Conservation (phyloP, 257 asterid species). For the Primulina tabacum region DNA sequence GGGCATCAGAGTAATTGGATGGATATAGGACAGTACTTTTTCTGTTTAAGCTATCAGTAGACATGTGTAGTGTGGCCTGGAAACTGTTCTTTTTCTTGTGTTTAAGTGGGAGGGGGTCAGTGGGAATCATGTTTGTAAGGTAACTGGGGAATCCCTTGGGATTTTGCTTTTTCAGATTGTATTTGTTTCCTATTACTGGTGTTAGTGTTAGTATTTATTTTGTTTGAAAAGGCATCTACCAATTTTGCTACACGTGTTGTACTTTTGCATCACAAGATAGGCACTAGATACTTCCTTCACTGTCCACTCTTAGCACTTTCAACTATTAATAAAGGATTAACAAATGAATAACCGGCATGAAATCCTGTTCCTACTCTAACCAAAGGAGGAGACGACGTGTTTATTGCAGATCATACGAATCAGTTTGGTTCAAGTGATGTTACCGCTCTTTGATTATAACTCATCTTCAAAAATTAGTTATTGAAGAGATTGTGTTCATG, state of each 20-base stretch:
- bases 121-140: too few species aligned
- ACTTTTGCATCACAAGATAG: constrained; percentile 23
- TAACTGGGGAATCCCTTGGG: constrained; percentile 22
- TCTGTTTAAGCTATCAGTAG: constrained; percentile 25
- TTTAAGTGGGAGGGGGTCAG: background rate
- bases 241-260: constrained; percentile 35
- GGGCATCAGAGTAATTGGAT: constrained; percentile 33
- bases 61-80: constrained; percentile 25
- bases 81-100: constrained; percentile 18
- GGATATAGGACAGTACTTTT: constrained; percentile 37
- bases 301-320: background rate
- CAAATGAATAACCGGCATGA: too few species aligned
- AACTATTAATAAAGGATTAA: too few species aligned
- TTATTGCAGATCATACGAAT: too few species aligned
- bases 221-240: constrained; percentile 40
- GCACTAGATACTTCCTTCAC: background rate
- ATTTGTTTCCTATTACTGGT: constrained; percentile 24
- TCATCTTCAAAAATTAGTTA: too few species aligned
- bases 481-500: too few species aligned
- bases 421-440: too few species aligned
- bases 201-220: constrained; percentile 25
- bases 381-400: too few species aligned
- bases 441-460: too few species aligned
- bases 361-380: too few species aligned
- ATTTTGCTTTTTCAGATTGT: constrained; percentile 26